A percentile compares a stretch with the other conserved stretches of the same genome.
Evolutionary conservation across 306 rosid species (phyloP).

Genomic region (Purshia tridentata): DNA sequence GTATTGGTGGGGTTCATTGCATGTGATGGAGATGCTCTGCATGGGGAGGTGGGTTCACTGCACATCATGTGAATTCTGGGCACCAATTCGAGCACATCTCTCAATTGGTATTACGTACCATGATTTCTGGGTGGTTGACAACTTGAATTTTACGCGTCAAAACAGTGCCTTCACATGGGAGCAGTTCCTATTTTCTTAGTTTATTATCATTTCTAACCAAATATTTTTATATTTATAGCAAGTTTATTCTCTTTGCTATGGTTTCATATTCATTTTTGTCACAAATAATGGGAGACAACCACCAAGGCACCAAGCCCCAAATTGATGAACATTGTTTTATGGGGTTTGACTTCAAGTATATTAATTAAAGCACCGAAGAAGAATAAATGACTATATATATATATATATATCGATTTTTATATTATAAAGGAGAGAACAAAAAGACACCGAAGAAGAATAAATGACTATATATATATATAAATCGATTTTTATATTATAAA

Average conservation of each 20-base stretch:
- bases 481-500: too few relatives aligned
- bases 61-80: conserved; percentile 11
- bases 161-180: conserved; percentile 20
- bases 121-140: conserved; percentile 21
- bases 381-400: too few relatives aligned
- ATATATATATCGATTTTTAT: too few relatives aligned
- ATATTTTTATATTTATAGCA: too few relatives aligned
- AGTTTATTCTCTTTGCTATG: too few relatives aligned
- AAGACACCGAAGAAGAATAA: too few relatives aligned
- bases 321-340: neutral
- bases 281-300: neutral
- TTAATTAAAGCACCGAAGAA: too few relatives aligned
- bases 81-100: neutral
- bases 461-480: too few relatives aligned
- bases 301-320: neutral
- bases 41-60: conserved; percentile 10
- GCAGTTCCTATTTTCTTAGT: neutral
- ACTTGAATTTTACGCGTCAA: conserved; percentile 8
- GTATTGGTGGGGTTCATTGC: conserved; percentile 20
- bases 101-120: neutral
- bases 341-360: neutral
- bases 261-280: neutral
- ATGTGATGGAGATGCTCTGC: conserved; percentile 17
- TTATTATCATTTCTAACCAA: neutral
- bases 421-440: too few relatives aligned